A percentile compares a stretch with the other conserved stretches of the same genome.
phyloP scores from a whole-genome alignment of 768 basidiomycete species.

The Boletus pseudopeckii region DNA sequence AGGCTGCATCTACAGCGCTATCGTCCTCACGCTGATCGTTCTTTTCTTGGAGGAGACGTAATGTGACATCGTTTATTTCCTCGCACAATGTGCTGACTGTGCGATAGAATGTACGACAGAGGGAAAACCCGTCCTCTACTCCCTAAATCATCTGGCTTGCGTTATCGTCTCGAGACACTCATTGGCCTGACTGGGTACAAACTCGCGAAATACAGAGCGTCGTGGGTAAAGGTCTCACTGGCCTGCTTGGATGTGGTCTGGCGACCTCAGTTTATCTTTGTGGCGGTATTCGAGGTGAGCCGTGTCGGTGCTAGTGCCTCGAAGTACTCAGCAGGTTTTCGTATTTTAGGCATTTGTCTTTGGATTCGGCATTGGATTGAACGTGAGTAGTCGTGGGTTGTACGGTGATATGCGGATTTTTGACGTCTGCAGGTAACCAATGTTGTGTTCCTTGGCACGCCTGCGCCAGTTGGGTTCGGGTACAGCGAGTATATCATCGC shows the following conservation, averaged over 20 bases:
- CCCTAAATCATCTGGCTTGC: conserved; percentile 30
- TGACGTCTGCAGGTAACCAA: conserved; percentile 43
- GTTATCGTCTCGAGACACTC: conserved; percentile 44
- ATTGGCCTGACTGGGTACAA: conserved; percentile 45
- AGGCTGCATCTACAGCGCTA: conserved; percentile 43
- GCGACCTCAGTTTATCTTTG: conserved; percentile 46
- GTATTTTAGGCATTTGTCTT: conserved; percentile 38
- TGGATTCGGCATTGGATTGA: conserved; percentile 48
- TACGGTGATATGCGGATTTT: background rate
- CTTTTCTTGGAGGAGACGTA: conserved; percentile 53
- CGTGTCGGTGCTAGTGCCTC: background rate
- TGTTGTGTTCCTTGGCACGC: conserved; percentile 49
- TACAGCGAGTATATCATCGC: conserved; percentile 40
- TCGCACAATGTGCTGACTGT: background rate
- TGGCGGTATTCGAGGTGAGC: conserved; percentile 38
- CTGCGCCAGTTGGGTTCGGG: conserved; percentile 46
- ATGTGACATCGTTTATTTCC: conserved; percentile 2
- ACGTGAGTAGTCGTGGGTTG: conserved; percentile 24
- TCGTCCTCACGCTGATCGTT: conserved; percentile 45
- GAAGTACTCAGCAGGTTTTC: background rate
- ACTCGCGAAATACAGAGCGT: conserved; percentile 44
- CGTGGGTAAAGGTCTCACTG: conserved; percentile 35
- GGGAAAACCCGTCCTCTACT: conserved; percentile 32
- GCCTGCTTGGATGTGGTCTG: conserved; percentile 41
- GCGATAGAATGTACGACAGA: conserved; percentile 46